Evolutionary conservation across 2,329 filamentous ascomycete species (phyloP).

Genomic region (Nemania serpens): DNA sequence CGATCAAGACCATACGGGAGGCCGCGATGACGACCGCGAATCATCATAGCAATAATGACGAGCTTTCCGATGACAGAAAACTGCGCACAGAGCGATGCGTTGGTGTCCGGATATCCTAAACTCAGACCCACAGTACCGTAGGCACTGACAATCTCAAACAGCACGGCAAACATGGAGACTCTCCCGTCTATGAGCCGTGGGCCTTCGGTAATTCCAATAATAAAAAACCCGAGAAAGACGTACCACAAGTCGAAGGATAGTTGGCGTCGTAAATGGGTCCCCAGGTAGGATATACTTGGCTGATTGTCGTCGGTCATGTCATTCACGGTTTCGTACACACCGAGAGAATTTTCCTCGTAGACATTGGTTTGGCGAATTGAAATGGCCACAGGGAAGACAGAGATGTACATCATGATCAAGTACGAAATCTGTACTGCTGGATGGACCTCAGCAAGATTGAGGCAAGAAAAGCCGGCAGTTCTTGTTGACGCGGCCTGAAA

Average conservation of each 20-base stretch:
- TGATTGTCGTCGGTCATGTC: conserved; percentile 57
- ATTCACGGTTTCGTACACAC: conserved; percentile 66
- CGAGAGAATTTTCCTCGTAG: conserved; percentile 88
- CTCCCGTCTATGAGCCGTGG: conserved; percentile 63
- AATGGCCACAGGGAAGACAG: conserved; percentile 94
- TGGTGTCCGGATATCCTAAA: conserved; percentile 75
- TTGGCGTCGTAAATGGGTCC: conserved; percentile 88
- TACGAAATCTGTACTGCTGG: conserved; percentile 93
- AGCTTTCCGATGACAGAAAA: conserved; percentile 77
- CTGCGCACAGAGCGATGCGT: conserved; percentile 81
- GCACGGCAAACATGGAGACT: conserved; percentile 70
- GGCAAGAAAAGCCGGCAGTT: conserved; percentile 85
- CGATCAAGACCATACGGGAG: conserved; percentile 69
- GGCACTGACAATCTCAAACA: conserved; percentile 88
- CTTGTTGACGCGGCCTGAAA: conserved; percentile 90
- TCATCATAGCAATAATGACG: conserved; percentile 70
- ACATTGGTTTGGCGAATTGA: conserved; percentile 93
- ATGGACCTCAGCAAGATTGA: conserved; percentile 78
- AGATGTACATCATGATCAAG: conserved; percentile 99
- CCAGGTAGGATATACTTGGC: conserved; percentile 78
- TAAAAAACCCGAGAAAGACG: conserved; percentile 89
- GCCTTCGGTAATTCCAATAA: conserved; percentile 89
- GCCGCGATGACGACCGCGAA: conserved; percentile 71
- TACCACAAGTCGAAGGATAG: conserved; percentile 98
- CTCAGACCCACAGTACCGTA: conserved; percentile 94